Conservation (phyloP, 129 eudicot genomes). For the Sambucus nigra region DNA sequence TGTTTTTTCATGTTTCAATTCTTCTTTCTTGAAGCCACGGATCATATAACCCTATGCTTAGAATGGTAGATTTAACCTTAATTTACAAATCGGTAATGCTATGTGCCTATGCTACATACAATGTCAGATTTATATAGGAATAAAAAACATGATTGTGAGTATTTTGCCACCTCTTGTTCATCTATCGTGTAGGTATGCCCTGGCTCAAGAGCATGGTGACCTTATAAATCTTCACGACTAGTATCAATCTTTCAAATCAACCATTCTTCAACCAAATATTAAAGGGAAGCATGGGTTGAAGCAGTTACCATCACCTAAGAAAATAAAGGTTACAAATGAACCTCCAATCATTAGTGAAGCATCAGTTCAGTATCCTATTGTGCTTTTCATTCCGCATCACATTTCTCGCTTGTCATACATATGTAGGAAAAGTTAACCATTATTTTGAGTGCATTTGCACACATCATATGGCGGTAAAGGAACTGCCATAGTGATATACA, state of each 20-base stretch:
- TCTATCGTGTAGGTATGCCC: slow-evolving; percentile 49
- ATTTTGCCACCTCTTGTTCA: not conserved
- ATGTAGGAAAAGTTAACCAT: not conserved
- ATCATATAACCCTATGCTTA: no score
- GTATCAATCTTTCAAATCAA: slow-evolving; percentile 72
- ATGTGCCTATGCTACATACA: no score
- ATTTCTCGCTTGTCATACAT: not conserved
- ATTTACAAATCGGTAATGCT: no score
- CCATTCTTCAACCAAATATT: slow-evolving; percentile 13
- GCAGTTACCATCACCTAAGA: slow-evolving; percentile 64
- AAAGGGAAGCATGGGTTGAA: slow-evolving; percentile 39
- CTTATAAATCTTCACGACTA: slow-evolving; percentile 87
- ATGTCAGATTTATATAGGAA: not conserved
- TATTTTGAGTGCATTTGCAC: not conserved
- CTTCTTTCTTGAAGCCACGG: not conserved
- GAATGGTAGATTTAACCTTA: no score
- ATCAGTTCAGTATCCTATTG: slow-evolving; percentile 64
- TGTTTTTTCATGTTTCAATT: no score
- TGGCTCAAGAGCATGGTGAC: slow-evolving; percentile 93
- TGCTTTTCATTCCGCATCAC: slow-evolving; percentile 2
- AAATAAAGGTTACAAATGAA: slow-evolving; percentile 33
- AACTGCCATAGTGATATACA: no score
- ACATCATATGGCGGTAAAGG: no score
- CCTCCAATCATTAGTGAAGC: slow-evolving; percentile 50
- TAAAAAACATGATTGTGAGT: not conserved